phyloP scores from a whole-genome alignment of 192 early-diverging fungal genomes.

The Umbelopsis isabellina region DNA sequence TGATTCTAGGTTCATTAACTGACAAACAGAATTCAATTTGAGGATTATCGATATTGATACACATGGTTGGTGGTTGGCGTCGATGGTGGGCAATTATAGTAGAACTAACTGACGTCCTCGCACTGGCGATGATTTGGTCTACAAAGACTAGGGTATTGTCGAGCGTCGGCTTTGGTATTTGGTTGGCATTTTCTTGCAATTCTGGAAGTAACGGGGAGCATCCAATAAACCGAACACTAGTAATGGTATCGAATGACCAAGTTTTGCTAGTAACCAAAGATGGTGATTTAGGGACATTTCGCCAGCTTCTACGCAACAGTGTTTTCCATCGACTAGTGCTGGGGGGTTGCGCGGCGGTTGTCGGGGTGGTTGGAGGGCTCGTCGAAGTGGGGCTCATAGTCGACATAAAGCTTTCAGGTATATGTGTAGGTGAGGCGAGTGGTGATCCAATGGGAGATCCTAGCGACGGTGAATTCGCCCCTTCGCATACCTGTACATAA shows the following conservation, averaged over 20 bases:
- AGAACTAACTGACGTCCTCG: not conserved
- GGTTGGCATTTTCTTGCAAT: too few species aligned
- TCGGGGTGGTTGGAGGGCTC: not conserved
- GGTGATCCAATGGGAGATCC: conserved; percentile 3
- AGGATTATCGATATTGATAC: not conserved
- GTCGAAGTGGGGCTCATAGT: not conserved
- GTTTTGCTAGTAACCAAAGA: not conserved
- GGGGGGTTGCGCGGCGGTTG: not conserved
- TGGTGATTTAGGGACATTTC: not conserved
- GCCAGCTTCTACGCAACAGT: conserved; percentile 6
- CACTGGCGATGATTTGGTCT: not conserved
- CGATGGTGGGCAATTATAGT: not conserved
- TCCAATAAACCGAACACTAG: not conserved
- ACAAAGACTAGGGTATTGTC: conserved; percentile 5
- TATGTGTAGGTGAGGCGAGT: conserved; percentile 10
- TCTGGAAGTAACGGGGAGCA: not conserved
- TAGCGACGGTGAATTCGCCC: not conserved
- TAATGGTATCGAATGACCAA: not conserved
- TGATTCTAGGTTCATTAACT: conserved; percentile 5
- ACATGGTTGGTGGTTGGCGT: not conserved
- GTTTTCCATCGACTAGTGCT: conserved; percentile 7
- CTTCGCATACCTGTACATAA: conserved; percentile 1
- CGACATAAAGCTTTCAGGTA: not conserved
- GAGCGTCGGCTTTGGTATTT: not conserved
- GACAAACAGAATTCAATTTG: conserved; percentile 4